phyloP scores from a whole-genome alignment of 805 yeast species.

The Wilhelminamyces savonicus region DNA sequence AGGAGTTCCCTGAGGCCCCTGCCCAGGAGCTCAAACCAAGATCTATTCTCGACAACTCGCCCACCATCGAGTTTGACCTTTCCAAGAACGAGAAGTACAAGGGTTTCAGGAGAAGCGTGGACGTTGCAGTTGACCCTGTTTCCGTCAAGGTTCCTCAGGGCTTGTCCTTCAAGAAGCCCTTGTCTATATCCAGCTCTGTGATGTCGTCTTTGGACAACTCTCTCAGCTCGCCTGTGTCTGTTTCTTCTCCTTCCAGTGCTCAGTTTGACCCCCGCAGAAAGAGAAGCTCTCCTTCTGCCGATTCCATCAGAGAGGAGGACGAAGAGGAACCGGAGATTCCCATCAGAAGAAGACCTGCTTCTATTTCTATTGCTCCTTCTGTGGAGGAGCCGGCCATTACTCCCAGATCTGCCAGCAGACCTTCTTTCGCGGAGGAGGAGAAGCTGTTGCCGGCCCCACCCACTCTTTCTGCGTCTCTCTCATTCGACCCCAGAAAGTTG shows the following conservation, averaged over 20 bases:
- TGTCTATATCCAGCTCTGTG: too few species aligned
- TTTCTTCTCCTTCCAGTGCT: constrained; percentile 1
- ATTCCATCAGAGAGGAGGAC: constrained; percentile 5
- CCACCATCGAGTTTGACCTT: constrained; percentile 19
- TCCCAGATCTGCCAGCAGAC: constrained; percentile 21
- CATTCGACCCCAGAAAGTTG: constrained; percentile 12
- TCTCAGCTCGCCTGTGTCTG: constrained; percentile 7
- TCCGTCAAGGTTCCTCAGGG: constrained; percentile 14
- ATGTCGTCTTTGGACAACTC: too few species aligned
- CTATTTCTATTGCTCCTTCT: too few species aligned
- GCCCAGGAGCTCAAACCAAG: neutral
- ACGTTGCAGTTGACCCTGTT: constrained; percentile 13
- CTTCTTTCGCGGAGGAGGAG: constrained; percentile 3
- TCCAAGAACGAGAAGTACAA: constrained; percentile 29
- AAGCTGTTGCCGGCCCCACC: constrained; percentile 5
- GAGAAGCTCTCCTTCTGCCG: constrained; percentile 7
- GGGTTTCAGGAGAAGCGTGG: constrained; percentile 36
- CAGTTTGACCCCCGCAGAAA: constrained; percentile 16
- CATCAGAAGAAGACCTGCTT: constrained; percentile 6
- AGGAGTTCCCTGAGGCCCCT: constrained; percentile 1
- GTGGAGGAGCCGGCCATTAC: constrained; percentile 17
- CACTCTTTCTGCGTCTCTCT: constrained; percentile 1
- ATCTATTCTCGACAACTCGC: constrained; percentile 1
- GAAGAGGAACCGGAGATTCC: constrained; percentile 4
- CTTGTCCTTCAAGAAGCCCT: constrained; percentile 4